Conservation (phyloP, 1,284 basidiomycete genomes). For the Apiotrichum laibachii region DNA sequence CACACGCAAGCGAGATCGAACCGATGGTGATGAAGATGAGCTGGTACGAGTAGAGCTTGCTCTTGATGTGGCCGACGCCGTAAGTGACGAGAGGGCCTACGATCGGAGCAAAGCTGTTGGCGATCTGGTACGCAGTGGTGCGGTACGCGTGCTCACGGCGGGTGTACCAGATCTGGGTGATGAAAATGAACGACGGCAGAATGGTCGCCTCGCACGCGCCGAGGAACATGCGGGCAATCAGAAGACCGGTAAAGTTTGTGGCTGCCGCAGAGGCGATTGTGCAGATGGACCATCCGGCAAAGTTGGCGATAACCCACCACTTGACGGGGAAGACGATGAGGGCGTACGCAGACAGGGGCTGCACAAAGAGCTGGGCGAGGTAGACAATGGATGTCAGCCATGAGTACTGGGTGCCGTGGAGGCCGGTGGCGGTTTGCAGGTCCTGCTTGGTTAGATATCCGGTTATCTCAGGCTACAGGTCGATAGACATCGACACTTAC, state of each 20-base stretch:
- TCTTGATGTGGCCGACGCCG: conserved; percentile 36
- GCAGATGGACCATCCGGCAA: conserved; percentile 31
- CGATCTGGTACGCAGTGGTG: conserved; percentile 45
- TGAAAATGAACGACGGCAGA: conserved; percentile 9
- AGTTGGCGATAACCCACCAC: conserved; percentile 17
- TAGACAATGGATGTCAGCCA: conserved; percentile 30
- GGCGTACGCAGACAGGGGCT: conserved; percentile 26
- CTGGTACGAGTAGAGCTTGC: conserved; percentile 39
- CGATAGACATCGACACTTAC: too few species aligned
- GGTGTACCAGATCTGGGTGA: conserved; percentile 44
- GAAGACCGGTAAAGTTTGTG: conserved; percentile 28
- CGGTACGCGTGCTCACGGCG: conserved; percentile 46
- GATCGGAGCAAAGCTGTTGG: conserved; percentile 45
- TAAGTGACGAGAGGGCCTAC: conserved; percentile 41
- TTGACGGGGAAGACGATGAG: conserved; percentile 29
- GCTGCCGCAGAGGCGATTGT: conserved; percentile 38
- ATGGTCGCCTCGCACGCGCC: conserved; percentile 34
- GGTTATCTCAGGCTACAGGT: too few species aligned
- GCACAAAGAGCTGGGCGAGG: conserved; percentile 25
- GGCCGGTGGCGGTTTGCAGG: conserved; percentile 16
- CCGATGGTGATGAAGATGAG: conserved; percentile 58
- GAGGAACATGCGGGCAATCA: conserved; percentile 20
- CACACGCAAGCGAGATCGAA: conserved; percentile 53
- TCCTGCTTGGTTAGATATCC: background rate
- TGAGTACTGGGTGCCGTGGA: conserved; percentile 26